Evolutionary conservation across 2,329 filamentous ascomycete genomes (phyloP).

Genomic region (Xylariaceae sp.): DNA sequence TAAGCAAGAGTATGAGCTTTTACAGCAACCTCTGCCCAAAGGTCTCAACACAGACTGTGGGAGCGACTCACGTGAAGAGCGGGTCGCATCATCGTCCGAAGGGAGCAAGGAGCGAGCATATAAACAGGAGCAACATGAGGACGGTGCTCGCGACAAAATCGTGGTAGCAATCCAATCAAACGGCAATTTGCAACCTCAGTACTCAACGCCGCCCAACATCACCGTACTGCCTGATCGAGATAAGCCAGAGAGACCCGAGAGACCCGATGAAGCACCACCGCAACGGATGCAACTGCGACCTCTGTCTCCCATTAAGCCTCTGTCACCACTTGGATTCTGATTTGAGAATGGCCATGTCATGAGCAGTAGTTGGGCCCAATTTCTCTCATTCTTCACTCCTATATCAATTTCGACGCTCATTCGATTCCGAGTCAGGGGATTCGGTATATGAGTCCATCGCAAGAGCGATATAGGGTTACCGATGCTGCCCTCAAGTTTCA

Average conservation of each 20-base stretch:
- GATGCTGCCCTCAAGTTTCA: too few relatives aligned
- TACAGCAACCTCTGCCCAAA: slow-evolving; percentile 56
- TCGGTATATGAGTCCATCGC: too few relatives aligned
- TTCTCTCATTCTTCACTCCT: slow-evolving; percentile 11
- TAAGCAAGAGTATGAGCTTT: slow-evolving; percentile 63
- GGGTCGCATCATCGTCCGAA: slow-evolving; percentile 63
- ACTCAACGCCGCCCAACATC: slow-evolving; percentile 30
- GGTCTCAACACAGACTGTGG: slow-evolving; percentile 36
- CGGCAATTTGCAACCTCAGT: slow-evolving; percentile 42
- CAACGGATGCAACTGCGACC: slow-evolving; percentile 48
- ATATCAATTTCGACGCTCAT: slow-evolving; percentile 13
- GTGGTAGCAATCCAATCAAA: slow-evolving; percentile 40
- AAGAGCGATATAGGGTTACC: too few relatives aligned
- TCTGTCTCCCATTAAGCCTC: slow-evolving; percentile 63
- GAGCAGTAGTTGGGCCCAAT: slow-evolving; percentile 12
- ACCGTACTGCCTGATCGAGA: too few relatives aligned
- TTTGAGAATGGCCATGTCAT: background rate
- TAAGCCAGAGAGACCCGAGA: too few relatives aligned
- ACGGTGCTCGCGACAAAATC: slow-evolving; percentile 45
- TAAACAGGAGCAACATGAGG: slow-evolving; percentile 29
- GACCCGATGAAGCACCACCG: slow-evolving; percentile 31
- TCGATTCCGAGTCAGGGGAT: too few relatives aligned
- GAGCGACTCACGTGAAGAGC: slow-evolving; percentile 44
- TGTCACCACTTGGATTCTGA: slow-evolving; percentile 59
- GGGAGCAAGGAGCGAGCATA: slow-evolving; percentile 54